Evolutionary conservation across 108 stramenopile genomes (phyloP).

Genomic region (Mediolabrus comicus): DNA sequence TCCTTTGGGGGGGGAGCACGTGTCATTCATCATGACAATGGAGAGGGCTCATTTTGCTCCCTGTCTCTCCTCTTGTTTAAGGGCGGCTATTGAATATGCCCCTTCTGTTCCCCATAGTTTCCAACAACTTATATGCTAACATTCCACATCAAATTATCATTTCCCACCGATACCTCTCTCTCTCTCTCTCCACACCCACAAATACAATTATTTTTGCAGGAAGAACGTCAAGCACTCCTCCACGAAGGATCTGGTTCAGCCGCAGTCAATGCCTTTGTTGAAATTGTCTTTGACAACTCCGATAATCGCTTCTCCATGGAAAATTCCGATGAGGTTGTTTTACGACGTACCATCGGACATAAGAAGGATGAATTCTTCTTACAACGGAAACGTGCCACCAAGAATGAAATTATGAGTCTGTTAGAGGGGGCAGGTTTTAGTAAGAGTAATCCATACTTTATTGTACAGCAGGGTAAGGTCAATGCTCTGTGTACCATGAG

Average conservation of each 20-base stretch:
- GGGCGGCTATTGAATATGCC: no score
- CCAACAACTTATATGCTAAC: no score
- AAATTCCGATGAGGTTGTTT: constrained; percentile 92
- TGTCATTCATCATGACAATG: no score
- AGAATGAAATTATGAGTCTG: constrained; percentile 90
- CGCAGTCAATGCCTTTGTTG: constrained; percentile 95
- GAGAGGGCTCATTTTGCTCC: no score
- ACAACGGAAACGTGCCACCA: constrained; percentile 91
- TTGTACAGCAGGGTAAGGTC: constrained; percentile 99
- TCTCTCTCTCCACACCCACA: background rate
- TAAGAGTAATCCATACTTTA: constrained; percentile 98
- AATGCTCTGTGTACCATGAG: constrained; percentile 94
- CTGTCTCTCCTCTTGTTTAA: no score
- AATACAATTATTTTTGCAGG: constrained; percentile 36
- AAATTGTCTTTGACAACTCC: constrained; percentile 98
- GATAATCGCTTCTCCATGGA: constrained; percentile 92
- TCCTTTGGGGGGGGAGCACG: no score
- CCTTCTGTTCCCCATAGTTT: no score
- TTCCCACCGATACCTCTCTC: background rate
- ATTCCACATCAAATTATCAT: background rate
- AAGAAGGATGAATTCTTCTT: constrained; percentile 99
- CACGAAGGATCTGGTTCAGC: constrained; percentile 91
- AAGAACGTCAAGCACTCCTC: constrained; percentile 87
- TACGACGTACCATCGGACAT: constrained; percentile 95
- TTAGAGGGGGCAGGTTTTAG: constrained; percentile 98